A percentile compares a stretch with the other conserved stretches of the same genome.
phyloP scores from a whole-genome alignment of 1,284 basidiomycete genomes.

The Hemileia vastatrix region DNA sequence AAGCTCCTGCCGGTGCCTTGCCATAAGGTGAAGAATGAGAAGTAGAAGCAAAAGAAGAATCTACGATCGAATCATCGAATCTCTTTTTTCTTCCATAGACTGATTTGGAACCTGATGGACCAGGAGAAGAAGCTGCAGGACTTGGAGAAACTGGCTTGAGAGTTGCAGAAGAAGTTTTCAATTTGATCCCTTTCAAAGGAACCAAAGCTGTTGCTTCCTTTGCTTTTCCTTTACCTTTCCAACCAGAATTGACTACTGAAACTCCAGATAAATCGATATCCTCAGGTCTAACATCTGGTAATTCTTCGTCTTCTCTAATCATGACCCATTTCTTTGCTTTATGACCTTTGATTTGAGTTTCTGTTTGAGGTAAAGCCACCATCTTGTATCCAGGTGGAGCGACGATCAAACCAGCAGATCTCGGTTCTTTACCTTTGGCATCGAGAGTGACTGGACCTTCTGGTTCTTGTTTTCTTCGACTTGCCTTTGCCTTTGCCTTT shows the following conservation, averaged over 20 bases:
- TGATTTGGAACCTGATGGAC: background rate
- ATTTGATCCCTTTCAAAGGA: background rate
- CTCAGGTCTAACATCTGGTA: constrained; percentile 3
- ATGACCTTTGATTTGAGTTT: background rate
- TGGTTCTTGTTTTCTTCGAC: constrained; percentile 12
- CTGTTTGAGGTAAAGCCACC: background rate
- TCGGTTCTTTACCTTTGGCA: background rate
- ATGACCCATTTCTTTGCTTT: background rate
- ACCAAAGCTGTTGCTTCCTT: background rate
- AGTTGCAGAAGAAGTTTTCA: constrained; percentile 5
- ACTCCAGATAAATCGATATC: constrained; percentile 12
- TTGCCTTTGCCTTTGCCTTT: constrained; percentile 38
- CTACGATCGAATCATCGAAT: constrained; percentile 9
- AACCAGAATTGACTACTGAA: background rate
- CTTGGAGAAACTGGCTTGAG: background rate
- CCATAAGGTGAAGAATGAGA: constrained; percentile 20
- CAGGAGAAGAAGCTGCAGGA: background rate
- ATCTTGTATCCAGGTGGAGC: background rate
- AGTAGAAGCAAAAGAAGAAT: constrained; percentile 16
- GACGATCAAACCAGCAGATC: background rate
- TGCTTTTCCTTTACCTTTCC: constrained; percentile 30
- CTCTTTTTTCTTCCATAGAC: background rate
- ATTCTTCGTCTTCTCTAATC: background rate
- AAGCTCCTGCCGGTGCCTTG: constrained; percentile 37
- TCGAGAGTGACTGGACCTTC: background rate